Percentiles rank a stretch among this genome's conserved stretches.
Conservation (phyloP, 164 flowering plant species). For the Nymphaea thermarum region DNA sequence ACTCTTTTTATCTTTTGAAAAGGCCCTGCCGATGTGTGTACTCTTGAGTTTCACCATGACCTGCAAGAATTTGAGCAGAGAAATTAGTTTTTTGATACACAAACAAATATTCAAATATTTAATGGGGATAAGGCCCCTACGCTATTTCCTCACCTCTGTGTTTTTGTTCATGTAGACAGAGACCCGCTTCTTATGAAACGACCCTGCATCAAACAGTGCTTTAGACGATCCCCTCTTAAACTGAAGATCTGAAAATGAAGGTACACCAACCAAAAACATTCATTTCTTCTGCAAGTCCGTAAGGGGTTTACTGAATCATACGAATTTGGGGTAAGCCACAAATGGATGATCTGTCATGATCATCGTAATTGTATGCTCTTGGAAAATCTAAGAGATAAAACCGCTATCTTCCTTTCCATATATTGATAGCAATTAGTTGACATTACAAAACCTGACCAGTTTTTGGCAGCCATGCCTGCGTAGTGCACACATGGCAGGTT, state of each 20-base stretch:
- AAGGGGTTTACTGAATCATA: background rate
- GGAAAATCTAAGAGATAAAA: too few relatives aligned
- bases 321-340: background rate
- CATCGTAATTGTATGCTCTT: too few relatives aligned
- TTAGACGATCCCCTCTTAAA: too few relatives aligned
- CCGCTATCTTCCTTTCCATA: too few relatives aligned
- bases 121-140: background rate
- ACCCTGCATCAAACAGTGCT: constrained; percentile 26
- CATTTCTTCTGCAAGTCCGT: background rate
- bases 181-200: constrained; percentile 42
- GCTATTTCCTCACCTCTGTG: constrained; percentile 16
- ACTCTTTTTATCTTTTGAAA: constrained; percentile 78
- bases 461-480: too few relatives aligned
- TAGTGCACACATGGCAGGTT: too few relatives aligned
- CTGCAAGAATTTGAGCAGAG: constrained; percentile 5
- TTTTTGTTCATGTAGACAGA: constrained; percentile 56
- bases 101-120: background rate
- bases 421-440: too few relatives aligned
- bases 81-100: background rate
- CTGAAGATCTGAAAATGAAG: background rate
- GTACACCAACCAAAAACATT: background rate
- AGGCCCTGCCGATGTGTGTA: constrained; percentile 82
- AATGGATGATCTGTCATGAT: too few relatives aligned
- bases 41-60: constrained; percentile 63
- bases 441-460: too few relatives aligned